These are phyloP conservation scores for Mycena floridula DNA, from an alignment of 768 basidiomycete genomes.

Conservation along the genomic window DNA sequence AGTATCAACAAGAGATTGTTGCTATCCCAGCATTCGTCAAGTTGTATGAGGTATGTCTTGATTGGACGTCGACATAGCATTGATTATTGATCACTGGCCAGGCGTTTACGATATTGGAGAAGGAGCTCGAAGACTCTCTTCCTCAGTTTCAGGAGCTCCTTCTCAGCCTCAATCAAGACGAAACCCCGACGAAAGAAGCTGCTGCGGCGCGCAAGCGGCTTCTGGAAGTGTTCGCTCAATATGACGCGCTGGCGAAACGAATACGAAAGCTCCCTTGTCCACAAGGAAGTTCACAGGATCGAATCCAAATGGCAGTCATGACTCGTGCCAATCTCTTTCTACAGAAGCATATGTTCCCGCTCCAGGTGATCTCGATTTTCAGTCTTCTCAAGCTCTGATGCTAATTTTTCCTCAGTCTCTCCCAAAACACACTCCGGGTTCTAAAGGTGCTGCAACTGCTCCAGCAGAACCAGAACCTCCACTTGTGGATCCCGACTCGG, in stretches of 20 bases:
- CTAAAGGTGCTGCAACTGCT: no score
- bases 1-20: slow-evolving; percentile 62
- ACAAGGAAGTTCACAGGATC: slow-evolving; percentile 70
- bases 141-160: slow-evolving; percentile 88
- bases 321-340: slow-evolving; percentile 75
- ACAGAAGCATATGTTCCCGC: slow-evolving; percentile 84
- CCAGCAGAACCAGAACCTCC: no score
- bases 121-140: slow-evolving; percentile 83
- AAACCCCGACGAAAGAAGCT: slow-evolving; percentile 48
- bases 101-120: slow-evolving; percentile 70
- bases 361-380: slow-evolving; percentile 47
- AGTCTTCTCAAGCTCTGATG: neutral
- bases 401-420: slow-evolving; percentile 28
- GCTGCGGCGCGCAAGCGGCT: slow-evolving; percentile 71
- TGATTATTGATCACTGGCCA: slow-evolving; percentile 19
- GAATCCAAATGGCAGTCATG: slow-evolving; percentile 77
- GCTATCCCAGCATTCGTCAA: slow-evolving; percentile 56
- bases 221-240: slow-evolving; percentile 79
- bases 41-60: slow-evolving; percentile 57
- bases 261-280: slow-evolving; percentile 69
- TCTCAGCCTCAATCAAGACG: slow-evolving; percentile 30
- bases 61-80: neutral
- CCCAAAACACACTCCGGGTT: slow-evolving; percentile 48
- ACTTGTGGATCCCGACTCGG: slow-evolving; percentile 64
- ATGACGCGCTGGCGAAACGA: slow-evolving; percentile 83